Evolutionary conservation across 2,329 filamentous ascomycete species (phyloP).

Genomic region (Aspergillus ochraceus): DNA sequence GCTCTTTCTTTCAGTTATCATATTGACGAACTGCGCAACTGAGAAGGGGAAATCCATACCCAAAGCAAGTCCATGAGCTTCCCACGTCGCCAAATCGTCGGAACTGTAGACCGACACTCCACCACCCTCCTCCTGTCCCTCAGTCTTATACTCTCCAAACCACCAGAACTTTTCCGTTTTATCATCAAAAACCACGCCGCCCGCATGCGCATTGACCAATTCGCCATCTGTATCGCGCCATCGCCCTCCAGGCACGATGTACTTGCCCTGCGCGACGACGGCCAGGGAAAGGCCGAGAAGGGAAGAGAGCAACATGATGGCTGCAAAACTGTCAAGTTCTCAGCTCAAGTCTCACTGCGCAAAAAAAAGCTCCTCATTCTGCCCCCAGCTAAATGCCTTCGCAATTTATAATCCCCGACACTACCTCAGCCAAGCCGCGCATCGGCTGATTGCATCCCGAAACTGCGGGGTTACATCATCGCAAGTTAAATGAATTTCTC

Average conservation of each 20-base stretch:
- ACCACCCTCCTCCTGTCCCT: slow-evolving; percentile 60
- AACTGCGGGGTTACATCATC: slow-evolving; percentile 14
- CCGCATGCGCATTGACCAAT: slow-evolving; percentile 63
- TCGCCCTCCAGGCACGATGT: slow-evolving; percentile 62
- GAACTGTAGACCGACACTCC: slow-evolving; percentile 63
- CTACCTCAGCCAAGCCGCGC: slow-evolving; percentile 3
- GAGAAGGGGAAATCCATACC: slow-evolving; percentile 35
- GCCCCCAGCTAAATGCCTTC: neutral
- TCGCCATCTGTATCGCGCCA: slow-evolving; percentile 62
- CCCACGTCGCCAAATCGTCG: slow-evolving; percentile 61
- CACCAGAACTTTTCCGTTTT: slow-evolving; percentile 58
- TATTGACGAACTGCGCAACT: neutral
- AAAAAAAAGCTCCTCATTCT: neutral
- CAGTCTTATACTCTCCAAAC: slow-evolving; percentile 63
- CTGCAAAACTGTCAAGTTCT: neutral
- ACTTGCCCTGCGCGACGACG: slow-evolving; percentile 42
- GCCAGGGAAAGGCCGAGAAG: neutral
- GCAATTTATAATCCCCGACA: neutral
- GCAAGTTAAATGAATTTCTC: slow-evolving; percentile 13
- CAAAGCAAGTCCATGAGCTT: slow-evolving; percentile 57
- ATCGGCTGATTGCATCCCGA: slow-evolving; percentile 17
- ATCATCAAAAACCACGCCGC: slow-evolving; percentile 55
- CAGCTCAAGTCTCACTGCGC: neutral
- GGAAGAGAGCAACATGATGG: neutral
- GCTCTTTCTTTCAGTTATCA: neutral